These are phyloP conservation scores for Cochliopodium minus DNA, from an alignment of 208 protist species.

Conservation along the genomic window DNA sequence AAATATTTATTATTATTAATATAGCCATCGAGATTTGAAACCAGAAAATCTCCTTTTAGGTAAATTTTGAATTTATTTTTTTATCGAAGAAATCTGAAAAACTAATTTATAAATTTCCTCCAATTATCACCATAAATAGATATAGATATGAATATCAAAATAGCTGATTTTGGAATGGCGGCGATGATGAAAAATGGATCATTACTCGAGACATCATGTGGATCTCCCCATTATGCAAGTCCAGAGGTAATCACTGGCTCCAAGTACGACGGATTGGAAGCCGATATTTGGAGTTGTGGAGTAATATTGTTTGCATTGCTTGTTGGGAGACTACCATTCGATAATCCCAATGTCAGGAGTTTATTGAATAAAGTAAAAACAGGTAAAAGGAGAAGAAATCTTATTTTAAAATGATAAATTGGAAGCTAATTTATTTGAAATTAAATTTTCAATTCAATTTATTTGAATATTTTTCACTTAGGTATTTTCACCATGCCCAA, in stretches of 20 bases:
- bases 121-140: too few relatives aligned
- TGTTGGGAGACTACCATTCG: constrained; percentile 14
- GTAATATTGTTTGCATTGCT: constrained; percentile 20
- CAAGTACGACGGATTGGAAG: constrained; percentile 14
- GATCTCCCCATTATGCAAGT: constrained; percentile 26
- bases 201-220: constrained; percentile 24
- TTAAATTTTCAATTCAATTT: too few relatives aligned
- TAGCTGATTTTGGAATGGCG: constrained; percentile 10
- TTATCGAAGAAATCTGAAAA: too few relatives aligned
- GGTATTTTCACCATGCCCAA: too few relatives aligned
- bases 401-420: too few relatives aligned
- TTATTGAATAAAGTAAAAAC: constrained; percentile 13
- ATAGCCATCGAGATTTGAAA: constrained; percentile 3
- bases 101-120: too few relatives aligned
- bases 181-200: constrained; percentile 1
- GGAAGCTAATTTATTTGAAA: too few relatives aligned
- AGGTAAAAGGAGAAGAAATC: too few relatives aligned
- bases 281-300: constrained; percentile 13
- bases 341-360: constrained; percentile 5
- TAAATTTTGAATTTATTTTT: too few relatives aligned
- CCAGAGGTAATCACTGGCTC: constrained; percentile 20
- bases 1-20: neutral
- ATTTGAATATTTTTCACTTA: too few relatives aligned
- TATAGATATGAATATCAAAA: constrained; percentile 6
- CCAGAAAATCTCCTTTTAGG: constrained; percentile 3